These are phyloP conservation scores for Phycomyces blakesleeanus DNA, from an alignment of 192 early-diverging fungal species.

Conservation along the genomic window DNA sequence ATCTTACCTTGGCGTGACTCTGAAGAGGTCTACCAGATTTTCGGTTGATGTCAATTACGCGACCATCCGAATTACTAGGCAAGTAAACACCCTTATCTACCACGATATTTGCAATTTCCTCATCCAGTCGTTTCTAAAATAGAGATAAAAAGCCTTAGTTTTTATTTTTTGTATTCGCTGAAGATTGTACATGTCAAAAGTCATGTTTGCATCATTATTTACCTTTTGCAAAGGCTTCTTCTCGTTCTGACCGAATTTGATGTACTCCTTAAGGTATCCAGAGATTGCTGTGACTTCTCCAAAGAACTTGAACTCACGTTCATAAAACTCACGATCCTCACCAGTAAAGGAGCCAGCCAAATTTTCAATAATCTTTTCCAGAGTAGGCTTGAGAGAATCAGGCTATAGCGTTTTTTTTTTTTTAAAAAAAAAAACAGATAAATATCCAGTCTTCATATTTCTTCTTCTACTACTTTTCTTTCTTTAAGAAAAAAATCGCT, in stretches of 20 bases:
- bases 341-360: conserved; percentile 83
- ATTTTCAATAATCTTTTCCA: conserved; percentile 84
- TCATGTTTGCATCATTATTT: conserved; percentile 6
- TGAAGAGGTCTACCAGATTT: conserved; percentile 92
- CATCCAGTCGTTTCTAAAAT: conserved; percentile 87
- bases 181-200: not conserved
- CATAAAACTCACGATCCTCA: conserved; percentile 85
- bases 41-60: conserved; percentile 93
- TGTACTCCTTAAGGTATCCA: conserved; percentile 91
- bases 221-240: conserved; percentile 74
- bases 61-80: conserved; percentile 95
- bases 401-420: too few relatives aligned
- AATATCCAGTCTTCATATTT: too few relatives aligned
- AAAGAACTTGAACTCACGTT: conserved; percentile 97
- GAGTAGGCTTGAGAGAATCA: conserved; percentile 83
- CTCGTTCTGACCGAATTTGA: conserved; percentile 85
- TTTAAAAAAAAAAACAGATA: too few relatives aligned
- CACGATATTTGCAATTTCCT: conserved; percentile 91
- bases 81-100: conserved; percentile 97
- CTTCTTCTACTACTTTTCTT: too few relatives aligned
- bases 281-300: conserved; percentile 94
- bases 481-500: too few relatives aligned
- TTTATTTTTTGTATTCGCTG: not conserved
- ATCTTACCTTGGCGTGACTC: conserved; percentile 84
- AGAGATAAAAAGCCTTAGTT: not conserved